Evolutionary conservation across 106 monocot species (phyloP).

Genomic region (Acanthochlamys bracteata): DNA sequence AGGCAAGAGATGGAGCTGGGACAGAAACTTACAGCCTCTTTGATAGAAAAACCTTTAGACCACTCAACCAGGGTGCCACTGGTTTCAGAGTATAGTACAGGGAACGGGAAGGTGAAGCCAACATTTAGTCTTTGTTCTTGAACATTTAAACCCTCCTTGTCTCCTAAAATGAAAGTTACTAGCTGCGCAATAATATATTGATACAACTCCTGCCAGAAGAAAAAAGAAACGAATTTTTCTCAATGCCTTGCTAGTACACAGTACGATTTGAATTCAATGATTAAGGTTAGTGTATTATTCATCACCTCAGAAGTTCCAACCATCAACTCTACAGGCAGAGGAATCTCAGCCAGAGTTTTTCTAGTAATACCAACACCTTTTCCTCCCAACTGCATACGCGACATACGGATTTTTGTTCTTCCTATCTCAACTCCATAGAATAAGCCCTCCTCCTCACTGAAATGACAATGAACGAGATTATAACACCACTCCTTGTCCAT

Average conservation of each 20-base stretch:
- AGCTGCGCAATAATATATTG: constrained; percentile 19
- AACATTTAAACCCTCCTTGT: constrained; percentile 2
- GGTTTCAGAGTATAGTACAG: constrained; percentile 13
- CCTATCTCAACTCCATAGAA: constrained; percentile 38
- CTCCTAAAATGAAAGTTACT: constrained; percentile 10
- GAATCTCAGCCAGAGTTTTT: constrained; percentile 24
- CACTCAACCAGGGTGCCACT: constrained; percentile 15
- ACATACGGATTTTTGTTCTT: constrained; percentile 22
- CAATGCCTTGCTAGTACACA: not conserved
- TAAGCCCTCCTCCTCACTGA: constrained; percentile 24
- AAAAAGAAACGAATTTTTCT: not conserved
- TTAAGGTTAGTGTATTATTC: not conserved
- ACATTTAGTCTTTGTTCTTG: constrained; percentile 9
- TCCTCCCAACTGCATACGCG: constrained; percentile 27
- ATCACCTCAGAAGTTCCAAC: constrained; percentile 27
- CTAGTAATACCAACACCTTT: constrained; percentile 14
- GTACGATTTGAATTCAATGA: not conserved
- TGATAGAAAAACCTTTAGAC: constrained; percentile 24
- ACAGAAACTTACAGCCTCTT: constrained; percentile 18
- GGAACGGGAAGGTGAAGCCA: constrained; percentile 21
- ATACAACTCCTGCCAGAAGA: constrained; percentile 30
- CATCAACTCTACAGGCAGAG: constrained; percentile 27
- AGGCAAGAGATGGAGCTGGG: no score
- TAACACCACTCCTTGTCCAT: no score
- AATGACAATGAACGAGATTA: not conserved